These are phyloP conservation scores for Backusella circina DNA, from an alignment of 192 early-diverging fungal species.

Conservation along the genomic window DNA sequence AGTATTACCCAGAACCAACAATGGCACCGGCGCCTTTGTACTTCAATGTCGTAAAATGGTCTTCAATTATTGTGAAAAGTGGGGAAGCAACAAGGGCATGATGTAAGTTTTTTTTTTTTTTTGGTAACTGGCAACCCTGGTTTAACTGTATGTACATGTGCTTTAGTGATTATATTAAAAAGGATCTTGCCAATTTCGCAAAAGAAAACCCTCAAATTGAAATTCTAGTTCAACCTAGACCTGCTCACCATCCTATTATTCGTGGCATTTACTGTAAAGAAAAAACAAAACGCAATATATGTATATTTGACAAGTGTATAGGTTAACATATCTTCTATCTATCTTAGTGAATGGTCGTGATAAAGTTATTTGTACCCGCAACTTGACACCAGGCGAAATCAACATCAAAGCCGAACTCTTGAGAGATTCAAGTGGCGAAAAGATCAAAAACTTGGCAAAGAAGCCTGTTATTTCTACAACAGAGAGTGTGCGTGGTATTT, in stretches of 20 bases:
- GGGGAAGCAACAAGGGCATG: constrained; percentile 74
- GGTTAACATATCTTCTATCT: background rate
- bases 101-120: constrained; percentile 51
- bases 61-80: constrained; percentile 81
- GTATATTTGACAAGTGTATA: background rate
- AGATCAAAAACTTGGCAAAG: constrained; percentile 58
- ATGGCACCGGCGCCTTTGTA: constrained; percentile 73
- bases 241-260: constrained; percentile 70
- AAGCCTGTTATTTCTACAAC: constrained; percentile 74
- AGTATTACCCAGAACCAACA: constrained; percentile 40
- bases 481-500: constrained; percentile 76
- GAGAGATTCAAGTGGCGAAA: constrained; percentile 61
- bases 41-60: constrained; percentile 75
- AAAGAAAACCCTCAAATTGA: constrained; percentile 76
- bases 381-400: constrained; percentile 57
- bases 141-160: background rate
- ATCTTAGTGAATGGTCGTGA: constrained; percentile 54
- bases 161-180: constrained; percentile 64
- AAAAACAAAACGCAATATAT: too few relatives aligned
- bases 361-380: constrained; percentile 65
- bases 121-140: too few relatives aligned
- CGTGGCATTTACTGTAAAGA: constrained; percentile 64
- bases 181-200: constrained; percentile 55
- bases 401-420: constrained; percentile 56
- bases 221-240: constrained; percentile 68